Evolutionary conservation across 805 yeast genomes (phyloP).

Genomic region (Ogataea corticis): DNA sequence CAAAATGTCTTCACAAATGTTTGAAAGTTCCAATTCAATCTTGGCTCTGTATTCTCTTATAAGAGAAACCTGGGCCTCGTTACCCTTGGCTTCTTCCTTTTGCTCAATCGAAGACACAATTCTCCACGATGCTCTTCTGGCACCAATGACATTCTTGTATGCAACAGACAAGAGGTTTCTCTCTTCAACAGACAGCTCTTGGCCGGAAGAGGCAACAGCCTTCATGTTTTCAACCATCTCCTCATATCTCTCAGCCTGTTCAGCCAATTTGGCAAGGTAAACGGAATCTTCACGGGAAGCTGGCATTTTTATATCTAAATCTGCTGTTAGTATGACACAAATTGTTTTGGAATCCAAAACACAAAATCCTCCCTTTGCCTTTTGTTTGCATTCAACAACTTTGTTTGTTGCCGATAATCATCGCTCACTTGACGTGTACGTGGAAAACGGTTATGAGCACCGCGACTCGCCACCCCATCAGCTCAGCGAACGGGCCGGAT

Average conservation of each 20-base stretch:
- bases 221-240: conserved; percentile 99
- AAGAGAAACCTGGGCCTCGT: conserved; percentile 83
- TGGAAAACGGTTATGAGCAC: conserved; percentile 12
- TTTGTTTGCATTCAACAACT: background rate
- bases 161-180: conserved; percentile 97
- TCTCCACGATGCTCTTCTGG: conserved; percentile 99
- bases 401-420: no score
- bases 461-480: conserved; percentile 3
- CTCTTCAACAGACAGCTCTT: conserved; percentile 95
- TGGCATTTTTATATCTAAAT: conserved; percentile 48
- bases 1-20: conserved; percentile 92
- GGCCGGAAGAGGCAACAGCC: conserved; percentile 93
- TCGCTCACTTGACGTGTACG: no score
- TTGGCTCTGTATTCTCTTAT: conserved; percentile 94
- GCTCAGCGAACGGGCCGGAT: no score
- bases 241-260: conserved; percentile 99
- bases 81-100: conserved; percentile 96
- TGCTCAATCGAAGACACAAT: conserved; percentile 97
- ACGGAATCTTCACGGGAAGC: conserved; percentile 96
- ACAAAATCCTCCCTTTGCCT: background rate
- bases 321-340: conserved; percentile 8
- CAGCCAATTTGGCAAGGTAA: conserved; percentile 96
- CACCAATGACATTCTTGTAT: conserved; percentile 97
- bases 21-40: conserved; percentile 89
- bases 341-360: no score